Conservation (phyloP, 2,329 filamentous ascomycete genomes). For the Diplodia intermedia region DNA sequence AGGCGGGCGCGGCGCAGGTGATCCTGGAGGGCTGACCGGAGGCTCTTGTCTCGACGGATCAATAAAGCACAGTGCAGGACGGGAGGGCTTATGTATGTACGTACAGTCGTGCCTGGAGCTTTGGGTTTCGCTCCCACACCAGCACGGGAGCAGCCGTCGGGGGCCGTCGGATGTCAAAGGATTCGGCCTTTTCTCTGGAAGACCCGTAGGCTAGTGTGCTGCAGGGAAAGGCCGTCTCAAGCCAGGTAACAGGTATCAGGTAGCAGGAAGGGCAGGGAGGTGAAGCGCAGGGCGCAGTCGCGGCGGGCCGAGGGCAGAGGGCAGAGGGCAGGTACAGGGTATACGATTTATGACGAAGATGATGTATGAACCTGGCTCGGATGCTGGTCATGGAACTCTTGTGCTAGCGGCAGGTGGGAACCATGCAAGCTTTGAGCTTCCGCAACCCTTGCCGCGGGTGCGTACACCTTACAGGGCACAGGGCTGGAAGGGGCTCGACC, state of each 20-base stretch:
- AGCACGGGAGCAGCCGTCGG: slow-evolving; percentile 12
- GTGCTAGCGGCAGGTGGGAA: slow-evolving; percentile 27
- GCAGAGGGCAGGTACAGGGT: slow-evolving; percentile 3
- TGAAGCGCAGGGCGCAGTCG: slow-evolving; percentile 21
- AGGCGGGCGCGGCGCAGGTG: slow-evolving; percentile 11
- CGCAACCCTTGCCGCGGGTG: slow-evolving; percentile 32
- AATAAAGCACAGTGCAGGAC: slow-evolving; percentile 25
- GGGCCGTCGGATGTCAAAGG: slow-evolving; percentile 15
- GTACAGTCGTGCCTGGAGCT: slow-evolving; percentile 10
- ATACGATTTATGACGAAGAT: slow-evolving; percentile 27
- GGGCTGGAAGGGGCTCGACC: slow-evolving; percentile 21
- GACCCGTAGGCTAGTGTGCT: slow-evolving; percentile 4
- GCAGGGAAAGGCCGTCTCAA: slow-evolving; percentile 22
- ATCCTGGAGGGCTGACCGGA: slow-evolving; percentile 1
- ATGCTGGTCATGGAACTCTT: slow-evolving; percentile 25
- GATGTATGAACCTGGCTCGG: slow-evolving; percentile 16
- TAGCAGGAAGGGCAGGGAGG: slow-evolving; percentile 15
- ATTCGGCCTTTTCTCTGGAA: slow-evolving; percentile 15
- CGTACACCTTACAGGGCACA: slow-evolving; percentile 31
- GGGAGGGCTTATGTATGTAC: slow-evolving; percentile 29
- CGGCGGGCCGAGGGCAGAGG: slow-evolving; percentile 1
- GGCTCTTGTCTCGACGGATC: slow-evolving; percentile 21
- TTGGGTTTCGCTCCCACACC: slow-evolving; percentile 4
- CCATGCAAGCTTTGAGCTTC: slow-evolving; percentile 32
- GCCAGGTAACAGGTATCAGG: slow-evolving; percentile 27